Percentiles rank a stretch among this genome's conserved stretches.
Evolutionary conservation across 2,329 filamentous ascomycete species (phyloP).

Genomic region (Hypoxylon sp.): DNA sequence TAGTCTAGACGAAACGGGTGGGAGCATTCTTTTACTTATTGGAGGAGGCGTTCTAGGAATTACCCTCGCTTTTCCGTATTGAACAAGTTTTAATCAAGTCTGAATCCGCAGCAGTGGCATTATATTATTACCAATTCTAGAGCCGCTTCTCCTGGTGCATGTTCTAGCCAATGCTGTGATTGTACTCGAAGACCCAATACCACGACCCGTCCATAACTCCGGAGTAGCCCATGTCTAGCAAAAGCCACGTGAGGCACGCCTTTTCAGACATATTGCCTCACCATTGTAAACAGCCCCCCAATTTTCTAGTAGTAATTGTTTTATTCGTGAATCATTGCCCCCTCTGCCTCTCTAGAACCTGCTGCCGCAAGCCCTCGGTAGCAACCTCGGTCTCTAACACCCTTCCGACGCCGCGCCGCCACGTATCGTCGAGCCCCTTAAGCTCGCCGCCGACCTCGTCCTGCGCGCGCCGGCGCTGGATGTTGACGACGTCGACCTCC

Average conservation of each 20-base stretch:
- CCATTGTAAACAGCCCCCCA: too few relatives aligned
- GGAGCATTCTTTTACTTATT: slow-evolving; percentile 35
- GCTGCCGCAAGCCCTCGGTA: slow-evolving; percentile 75
- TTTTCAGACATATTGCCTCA: not conserved
- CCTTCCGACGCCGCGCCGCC: slow-evolving; percentile 81
- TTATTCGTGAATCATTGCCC: not conserved
- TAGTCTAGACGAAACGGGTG: slow-evolving; percentile 35
- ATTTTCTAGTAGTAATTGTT: too few relatives aligned
- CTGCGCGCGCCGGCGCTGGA: slow-evolving; percentile 76
- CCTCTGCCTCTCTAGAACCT: slow-evolving; percentile 72
- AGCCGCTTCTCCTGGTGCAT: slow-evolving; percentile 18
- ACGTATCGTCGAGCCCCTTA: slow-evolving; percentile 77
- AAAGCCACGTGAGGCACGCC: not conserved
- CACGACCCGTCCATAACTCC: slow-evolving; percentile 5
- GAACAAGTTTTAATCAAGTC: slow-evolving; percentile 34
- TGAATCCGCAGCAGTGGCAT: slow-evolving; percentile 41
- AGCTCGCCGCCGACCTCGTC: slow-evolving; percentile 79
- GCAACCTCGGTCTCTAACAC: slow-evolving; percentile 90
- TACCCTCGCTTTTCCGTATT: slow-evolving; percentile 44
- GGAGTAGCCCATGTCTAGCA: not conserved
- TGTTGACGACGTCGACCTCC: slow-evolving; percentile 79
- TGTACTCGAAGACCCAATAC: slow-evolving; percentile 30
- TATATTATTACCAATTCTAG: slow-evolving; percentile 23
- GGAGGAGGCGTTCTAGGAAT: slow-evolving; percentile 47
- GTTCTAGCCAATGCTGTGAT: slow-evolving; percentile 1